A percentile compares a stretch with the other conserved stretches of the same genome.
Evolutionary conservation across 2,329 filamentous ascomycete genomes (phyloP).

Genomic region (Alternaria sp.): DNA sequence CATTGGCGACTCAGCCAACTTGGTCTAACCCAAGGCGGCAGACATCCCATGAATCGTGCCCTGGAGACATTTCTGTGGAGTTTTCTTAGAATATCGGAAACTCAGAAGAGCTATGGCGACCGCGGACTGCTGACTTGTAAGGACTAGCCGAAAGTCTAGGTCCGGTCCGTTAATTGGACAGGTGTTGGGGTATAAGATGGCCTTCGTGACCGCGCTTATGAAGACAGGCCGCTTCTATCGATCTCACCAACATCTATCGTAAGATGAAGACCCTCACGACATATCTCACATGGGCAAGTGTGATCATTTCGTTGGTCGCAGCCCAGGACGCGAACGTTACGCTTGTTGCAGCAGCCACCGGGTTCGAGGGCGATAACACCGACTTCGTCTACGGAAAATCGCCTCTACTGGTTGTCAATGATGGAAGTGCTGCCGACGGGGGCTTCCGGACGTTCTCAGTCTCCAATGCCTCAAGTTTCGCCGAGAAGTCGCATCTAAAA

Average conservation of each 20-base stretch:
- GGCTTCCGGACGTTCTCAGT: constrained; percentile 36
- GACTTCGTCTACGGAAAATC: constrained; percentile 36
- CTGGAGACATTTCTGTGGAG: neutral
- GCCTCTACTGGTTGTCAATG: constrained; percentile 37
- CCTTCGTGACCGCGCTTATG: neutral
- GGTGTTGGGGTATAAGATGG: constrained; percentile 5
- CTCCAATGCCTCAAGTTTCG: constrained; percentile 18
- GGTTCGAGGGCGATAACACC: constrained; percentile 42
- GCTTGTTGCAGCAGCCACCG: constrained; percentile 32
- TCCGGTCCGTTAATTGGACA: neutral
- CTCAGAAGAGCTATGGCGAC: neutral
- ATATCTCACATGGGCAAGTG: constrained; percentile 19
- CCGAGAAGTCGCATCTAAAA: constrained; percentile 29
- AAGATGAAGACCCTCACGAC: constrained; percentile 10
- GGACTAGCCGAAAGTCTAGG: neutral
- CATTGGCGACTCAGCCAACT: constrained; percentile 21
- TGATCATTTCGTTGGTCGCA: constrained; percentile 10
- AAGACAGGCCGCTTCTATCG: neutral
- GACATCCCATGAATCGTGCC: constrained; percentile 14
- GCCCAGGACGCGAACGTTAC: constrained; percentile 33
- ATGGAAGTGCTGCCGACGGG: constrained; percentile 42
- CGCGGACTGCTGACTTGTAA: neutral
- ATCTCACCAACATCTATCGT: neutral
- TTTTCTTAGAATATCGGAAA: constrained; percentile 8
- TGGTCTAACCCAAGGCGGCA: constrained; percentile 24